These are phyloP conservation scores for Stemphylium beticola DNA, from an alignment of 2,329 filamentous ascomycete species.

Conservation along the genomic window DNA sequence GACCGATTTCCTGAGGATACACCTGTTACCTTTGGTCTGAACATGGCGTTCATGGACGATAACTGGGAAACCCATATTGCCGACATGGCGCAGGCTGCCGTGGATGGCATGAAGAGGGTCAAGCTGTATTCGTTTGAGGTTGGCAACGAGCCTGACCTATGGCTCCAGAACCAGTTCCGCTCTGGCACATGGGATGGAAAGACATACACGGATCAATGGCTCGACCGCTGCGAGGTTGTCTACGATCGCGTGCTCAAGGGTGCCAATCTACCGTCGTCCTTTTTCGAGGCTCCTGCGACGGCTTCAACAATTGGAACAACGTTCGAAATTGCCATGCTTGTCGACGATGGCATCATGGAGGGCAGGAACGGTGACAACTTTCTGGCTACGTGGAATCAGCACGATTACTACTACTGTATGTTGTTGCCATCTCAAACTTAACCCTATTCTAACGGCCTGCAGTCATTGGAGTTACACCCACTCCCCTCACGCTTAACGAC, in stretches of 20 bases:
- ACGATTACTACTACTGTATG: conserved; percentile 60
- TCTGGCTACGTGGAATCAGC: conserved; percentile 58
- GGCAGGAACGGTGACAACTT: conserved; percentile 47
- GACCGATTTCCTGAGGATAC: conserved; percentile 59
- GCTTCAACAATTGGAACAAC: conserved; percentile 59
- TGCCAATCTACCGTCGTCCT: conserved; percentile 48
- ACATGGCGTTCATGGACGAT: conserved; percentile 55
- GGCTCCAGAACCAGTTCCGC: conserved; percentile 54
- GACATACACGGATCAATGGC: conserved; percentile 55
- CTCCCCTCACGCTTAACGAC: conserved; percentile 52
- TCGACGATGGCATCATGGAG: conserved; percentile 49
- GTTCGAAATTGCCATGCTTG: conserved; percentile 55
- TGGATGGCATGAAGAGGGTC: conserved; percentile 47
- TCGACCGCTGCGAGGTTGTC: conserved; percentile 53
- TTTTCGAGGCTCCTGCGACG: conserved; percentile 58
- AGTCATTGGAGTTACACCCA: conserved; percentile 56
- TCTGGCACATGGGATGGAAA: conserved; percentile 53
- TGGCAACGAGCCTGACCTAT: conserved; percentile 54
- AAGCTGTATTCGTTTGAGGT: conserved; percentile 53
- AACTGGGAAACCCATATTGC: conserved; percentile 55
- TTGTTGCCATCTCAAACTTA: neutral
- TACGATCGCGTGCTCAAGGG: conserved; percentile 55
- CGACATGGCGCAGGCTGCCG: conserved; percentile 49
- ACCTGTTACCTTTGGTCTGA: conserved; percentile 58
- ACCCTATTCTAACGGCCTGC: conserved; percentile 19